Evolutionary conservation across 495 filamentous ascomycete species (phyloP).

Genomic region (Talaromyces nanjingensis): DNA sequence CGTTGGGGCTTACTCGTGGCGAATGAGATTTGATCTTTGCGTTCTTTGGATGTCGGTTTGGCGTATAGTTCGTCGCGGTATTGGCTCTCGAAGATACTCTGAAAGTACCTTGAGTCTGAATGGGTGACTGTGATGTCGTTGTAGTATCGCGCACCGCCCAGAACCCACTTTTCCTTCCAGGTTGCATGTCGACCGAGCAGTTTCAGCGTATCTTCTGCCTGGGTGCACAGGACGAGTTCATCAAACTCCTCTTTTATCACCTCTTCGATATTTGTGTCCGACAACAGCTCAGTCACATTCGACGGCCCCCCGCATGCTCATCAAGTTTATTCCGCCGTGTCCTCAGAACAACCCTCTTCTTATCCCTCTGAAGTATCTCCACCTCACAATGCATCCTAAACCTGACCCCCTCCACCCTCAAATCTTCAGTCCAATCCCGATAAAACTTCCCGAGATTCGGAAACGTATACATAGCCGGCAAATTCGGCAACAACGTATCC

Average conservation of each 20-base stretch:
- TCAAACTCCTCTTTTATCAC: constrained; percentile 50
- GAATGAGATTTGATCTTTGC: constrained; percentile 46
- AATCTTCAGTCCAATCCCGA: constrained; percentile 55
- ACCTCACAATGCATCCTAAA: constrained; percentile 60
- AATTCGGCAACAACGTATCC: constrained; percentile 60
- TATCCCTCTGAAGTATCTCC: constrained; percentile 47
- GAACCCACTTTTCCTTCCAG: constrained; percentile 57
- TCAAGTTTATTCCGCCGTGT: constrained; percentile 1
- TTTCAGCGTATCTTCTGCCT: constrained; percentile 63
- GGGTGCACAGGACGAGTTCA: constrained; percentile 62
- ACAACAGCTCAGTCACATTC: background rate
- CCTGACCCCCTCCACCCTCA: constrained; percentile 55
- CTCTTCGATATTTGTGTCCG: constrained; percentile 10
- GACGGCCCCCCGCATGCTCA: background rate
- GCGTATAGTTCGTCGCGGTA: constrained; percentile 49
- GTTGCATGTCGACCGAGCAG: constrained; percentile 57
- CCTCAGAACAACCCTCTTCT: constrained; percentile 46
- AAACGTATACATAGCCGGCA: constrained; percentile 77
- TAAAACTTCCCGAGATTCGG: constrained; percentile 70
- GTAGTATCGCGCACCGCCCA: constrained; percentile 69
- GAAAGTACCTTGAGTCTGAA: constrained; percentile 67
- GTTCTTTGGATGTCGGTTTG: constrained; percentile 35
- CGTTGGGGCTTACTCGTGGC: constrained; percentile 33
- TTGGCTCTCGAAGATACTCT: constrained; percentile 65
- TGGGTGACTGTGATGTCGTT: constrained; percentile 84